Evolutionary conservation across 352 stramenopile species (phyloP), one percentile per base, ranked within the genome.

Genomic region (Blastocystis sp.): DNA sequence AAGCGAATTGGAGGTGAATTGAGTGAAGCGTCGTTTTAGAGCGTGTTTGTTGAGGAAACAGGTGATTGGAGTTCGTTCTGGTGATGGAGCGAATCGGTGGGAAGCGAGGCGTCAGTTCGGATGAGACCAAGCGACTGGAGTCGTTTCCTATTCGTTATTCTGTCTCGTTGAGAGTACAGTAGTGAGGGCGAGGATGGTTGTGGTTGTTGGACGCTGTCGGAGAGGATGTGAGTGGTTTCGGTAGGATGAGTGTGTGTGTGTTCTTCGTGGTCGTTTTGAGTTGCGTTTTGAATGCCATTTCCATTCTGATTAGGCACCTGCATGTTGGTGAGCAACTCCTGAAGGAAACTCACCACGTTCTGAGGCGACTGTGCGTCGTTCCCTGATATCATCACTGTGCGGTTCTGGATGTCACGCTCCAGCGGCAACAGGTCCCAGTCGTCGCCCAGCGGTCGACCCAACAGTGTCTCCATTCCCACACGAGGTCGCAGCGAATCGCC

Each of bases 51-150:
- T 29, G 35, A 74, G 41, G 31, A 74, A 51, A 41, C 6, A 74
- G 63, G 41, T 19, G 19, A 74, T 16, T 74, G 26, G 31, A 74
- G 16, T 74, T 74, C 63, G 41, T 39, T 74, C 3, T n/a, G 4
- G 41, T 74, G 63, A 74, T 51, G 26, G 12, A 74, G 35, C n/a
- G 63, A 31, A 39, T 74, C 26, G 10, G 63, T 35, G 35, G 63
- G 63, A 74, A 35, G 35, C 6, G 63, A 74, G 37, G 24, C 35
- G 35, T 74, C 63, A 13, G 35, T 21, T 51, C 10, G 35, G n/a
- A 74, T 6, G 12, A 74, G 26, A n/a, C 63, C 63, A 10, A 74
- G 37, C 3, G 63, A 74, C 41, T 74, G 31, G 24, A 74, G 37
- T 37, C 63, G 63, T 16, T 31, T 41, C 21, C 63, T 74, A 74